Percentiles rank a stretch among this genome's conserved stretches.
Conservation (phyloP, 176 grass and related monocot species). For the Urochloa ruziziensis region DNA sequence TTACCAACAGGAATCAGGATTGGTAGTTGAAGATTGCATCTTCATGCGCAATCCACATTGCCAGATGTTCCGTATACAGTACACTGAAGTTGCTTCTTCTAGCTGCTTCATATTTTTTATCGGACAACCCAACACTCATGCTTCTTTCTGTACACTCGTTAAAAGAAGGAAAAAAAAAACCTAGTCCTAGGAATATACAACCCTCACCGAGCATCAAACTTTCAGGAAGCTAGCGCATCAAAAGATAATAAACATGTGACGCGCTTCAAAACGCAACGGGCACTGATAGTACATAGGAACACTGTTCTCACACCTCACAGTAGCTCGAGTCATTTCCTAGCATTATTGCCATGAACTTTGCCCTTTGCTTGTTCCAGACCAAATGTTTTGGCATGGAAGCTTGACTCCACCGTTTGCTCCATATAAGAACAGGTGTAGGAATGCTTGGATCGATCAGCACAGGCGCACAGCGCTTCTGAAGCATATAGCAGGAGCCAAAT, state of each 20-base stretch:
- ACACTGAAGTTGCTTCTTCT: neutral
- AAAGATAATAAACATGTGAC: constrained; percentile 29
- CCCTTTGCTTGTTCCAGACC: neutral
- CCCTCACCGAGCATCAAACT: constrained; percentile 14
- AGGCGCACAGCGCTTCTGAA: neutral
- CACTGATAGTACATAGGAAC: too few relatives aligned
- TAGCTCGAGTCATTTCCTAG: too few relatives aligned
- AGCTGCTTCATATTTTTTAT: neutral
- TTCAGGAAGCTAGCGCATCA: constrained; percentile 12
- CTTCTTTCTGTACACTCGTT: constrained; percentile 20
- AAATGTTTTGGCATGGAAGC: neutral
- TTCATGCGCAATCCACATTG: neutral
- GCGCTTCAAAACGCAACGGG: neutral
- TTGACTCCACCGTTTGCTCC: constrained; percentile 16
- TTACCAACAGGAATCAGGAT: neutral
- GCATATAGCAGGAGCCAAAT: neutral
- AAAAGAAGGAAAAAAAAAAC: constrained; percentile 21
- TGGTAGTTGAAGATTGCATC: neutral
- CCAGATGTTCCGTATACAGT: neutral
- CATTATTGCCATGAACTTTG: neutral
- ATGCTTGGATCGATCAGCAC: neutral
- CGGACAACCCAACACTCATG: neutral
- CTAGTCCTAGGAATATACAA: constrained; percentile 27
- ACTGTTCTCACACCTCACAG: neutral
- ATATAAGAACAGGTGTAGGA: constrained; percentile 16